Evolutionary conservation across 2,329 filamentous ascomycete species (phyloP), one percentile per base, ranked within the genome.

Genomic region (Penicillium crustosum): DNA sequence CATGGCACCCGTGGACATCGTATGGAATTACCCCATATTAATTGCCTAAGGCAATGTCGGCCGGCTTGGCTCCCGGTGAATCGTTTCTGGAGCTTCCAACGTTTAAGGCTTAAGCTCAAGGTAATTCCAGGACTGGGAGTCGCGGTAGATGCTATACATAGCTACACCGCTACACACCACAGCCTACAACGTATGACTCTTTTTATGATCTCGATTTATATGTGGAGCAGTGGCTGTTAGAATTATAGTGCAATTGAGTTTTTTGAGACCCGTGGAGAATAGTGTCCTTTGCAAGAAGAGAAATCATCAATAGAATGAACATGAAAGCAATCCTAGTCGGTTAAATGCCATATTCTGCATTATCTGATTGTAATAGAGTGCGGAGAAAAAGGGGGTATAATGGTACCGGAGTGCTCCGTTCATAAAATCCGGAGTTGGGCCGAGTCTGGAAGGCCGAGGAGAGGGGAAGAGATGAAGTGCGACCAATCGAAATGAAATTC

Each of bases 341-440:
- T 23, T 33, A 47, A 47, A 33, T 47, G 29, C 13, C 21, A 2
- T 13, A 27, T 21, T 35, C 33, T 19, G 39, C 42, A 44, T 42
- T 21, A 43, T 44, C 42, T 44, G 42, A 44, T 29, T 23, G 9
- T 9, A 39, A 47, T 33, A 47, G 21, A 48, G 19, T 47, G 38
- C 42, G 36, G 58, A 49, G 60, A 50, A 50, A 48, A 56, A 52
- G 8, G 29, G 29, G n/a, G 7, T 31, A 33, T 33, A 33, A 33
- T 13, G 29, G 55, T 55, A 44, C 42, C 25, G 42, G 25, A 44
- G 42, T n/a, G 21, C 21, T 43, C 41, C 21, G 41, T 43, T 52
- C 25, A 51, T 33, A 39, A 38, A 39, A 42, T 33, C 51, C 62
- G 62, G 64, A 66, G 59, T 65, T 65, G 38, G 53, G 55, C 63